phyloP scores from a whole-genome alignment of 2,329 filamentous ascomycete species.

The Alternaria alternata region DNA sequence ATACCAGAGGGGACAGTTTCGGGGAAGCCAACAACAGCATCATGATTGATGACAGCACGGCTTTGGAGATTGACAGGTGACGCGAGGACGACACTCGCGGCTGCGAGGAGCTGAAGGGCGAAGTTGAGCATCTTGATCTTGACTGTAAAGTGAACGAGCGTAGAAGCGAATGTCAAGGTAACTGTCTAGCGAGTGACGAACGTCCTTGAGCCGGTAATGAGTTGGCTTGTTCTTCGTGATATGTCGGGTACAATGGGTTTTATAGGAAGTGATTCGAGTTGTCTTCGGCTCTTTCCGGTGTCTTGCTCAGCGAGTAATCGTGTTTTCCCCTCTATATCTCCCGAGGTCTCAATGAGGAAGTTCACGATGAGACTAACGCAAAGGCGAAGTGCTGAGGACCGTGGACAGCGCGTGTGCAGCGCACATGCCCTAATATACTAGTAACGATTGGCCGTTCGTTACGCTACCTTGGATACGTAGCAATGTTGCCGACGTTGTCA shows the following conservation, averaged over 20 bases:
- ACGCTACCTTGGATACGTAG: not conserved
- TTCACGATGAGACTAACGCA: slow-evolving; percentile 7
- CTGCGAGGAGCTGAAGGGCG: slow-evolving; percentile 33
- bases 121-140: slow-evolving; percentile 35
- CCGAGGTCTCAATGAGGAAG: slow-evolving; percentile 5
- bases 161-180: not conserved
- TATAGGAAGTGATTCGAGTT: slow-evolving; percentile 3
- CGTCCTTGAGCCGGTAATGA: not conserved
- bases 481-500: slow-evolving; percentile 3
- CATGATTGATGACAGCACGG: slow-evolving; percentile 55
- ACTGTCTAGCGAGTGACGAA: not conserved
- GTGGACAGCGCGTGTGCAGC: not conserved
- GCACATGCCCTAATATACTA: slow-evolving; percentile 14
- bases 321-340: not conserved
- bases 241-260: not conserved
- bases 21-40: slow-evolving; percentile 62
- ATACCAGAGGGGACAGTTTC: slow-evolving; percentile 61
- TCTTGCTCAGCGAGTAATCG: not conserved
- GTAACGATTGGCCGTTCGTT: slow-evolving; percentile 13
- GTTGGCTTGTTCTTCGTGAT: not conserved
- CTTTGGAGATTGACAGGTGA: slow-evolving; percentile 39
- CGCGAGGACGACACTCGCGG: slow-evolving; percentile 31
- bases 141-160: not conserved
- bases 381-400: not conserved
- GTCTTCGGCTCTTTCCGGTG: not conserved